Base-by-base conservation (phyloP, 1,139 yeast species). In the Magnusiomyces paraingens region DNA sequence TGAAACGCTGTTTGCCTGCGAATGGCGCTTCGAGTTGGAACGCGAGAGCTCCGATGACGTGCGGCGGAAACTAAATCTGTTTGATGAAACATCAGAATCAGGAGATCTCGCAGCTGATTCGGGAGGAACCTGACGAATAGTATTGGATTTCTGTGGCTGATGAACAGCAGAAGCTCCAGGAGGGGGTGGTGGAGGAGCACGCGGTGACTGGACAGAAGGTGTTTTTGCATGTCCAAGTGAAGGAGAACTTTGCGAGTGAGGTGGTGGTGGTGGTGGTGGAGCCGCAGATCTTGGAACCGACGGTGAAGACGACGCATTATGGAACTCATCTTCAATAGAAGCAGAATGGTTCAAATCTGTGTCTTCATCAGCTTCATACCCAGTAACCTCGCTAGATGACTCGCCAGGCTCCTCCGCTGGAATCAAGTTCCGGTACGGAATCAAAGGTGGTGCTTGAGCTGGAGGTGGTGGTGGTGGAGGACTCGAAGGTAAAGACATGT, bases 351-450 rank as follows among this genome's bases (percentile, higher is more conserved):
- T 60, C 45, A 60, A 47, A 51, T 73, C 78, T 0, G 76, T 69
- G 55, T 78, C 81, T 42, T 74, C 80, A 51, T 77, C 82, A 1
- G 81, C 81, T 52, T 78, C 81, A 57, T 78, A 77, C 0, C 81
- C 82, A 0, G 80, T 73, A 8, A 64, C 66, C 54, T 70, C 76
- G 29, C 62, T 65, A 4, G 60, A 58, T 26, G 57, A 57, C 38
- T 58, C 38, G 15, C 42, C 50, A 17, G 17, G 22, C 15, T 44
- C 41, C 4, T 29, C 49, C 22, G 47, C 41, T 5, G 41, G 20
- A 10, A 18, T 58, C 35, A 58, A 60, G 18, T 49, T 54, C 12
- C 47, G 46, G 17, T 14, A 29, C 5, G 56, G 54, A 10, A 53
- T 44, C 17, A 41, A 48, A 32, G 58, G 55, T 18, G 50, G 47